A percentile compares a stretch with the other conserved stretches of the same genome.
Conservation (phyloP, 352 stramenopile species). For the Phytophthora uliginosa region DNA sequence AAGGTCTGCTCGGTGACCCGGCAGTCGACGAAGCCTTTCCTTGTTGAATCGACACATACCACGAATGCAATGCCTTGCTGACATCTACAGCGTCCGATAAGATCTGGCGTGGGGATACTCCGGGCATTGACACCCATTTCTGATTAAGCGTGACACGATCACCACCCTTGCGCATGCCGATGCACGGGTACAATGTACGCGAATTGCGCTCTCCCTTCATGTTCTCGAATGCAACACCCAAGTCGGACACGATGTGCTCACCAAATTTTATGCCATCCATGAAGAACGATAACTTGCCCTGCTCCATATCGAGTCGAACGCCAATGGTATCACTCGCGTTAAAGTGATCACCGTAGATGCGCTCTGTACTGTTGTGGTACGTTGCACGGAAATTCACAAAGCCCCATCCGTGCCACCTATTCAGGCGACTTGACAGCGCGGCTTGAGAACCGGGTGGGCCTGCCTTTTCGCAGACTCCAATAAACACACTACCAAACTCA, state of each 20-base stretch:
- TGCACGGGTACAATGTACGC: constrained; percentile 96
- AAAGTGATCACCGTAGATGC: constrained; percentile 92
- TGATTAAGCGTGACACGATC: constrained; percentile 97
- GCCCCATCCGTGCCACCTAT: constrained; percentile 95
- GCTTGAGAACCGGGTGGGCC: constrained; percentile 82
- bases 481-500: constrained; percentile 98
- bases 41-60: constrained; percentile 70
- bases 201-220: constrained; percentile 87
- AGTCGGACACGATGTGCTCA: constrained; percentile 98
- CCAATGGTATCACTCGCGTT: constrained; percentile 98
- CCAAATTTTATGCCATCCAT: constrained; percentile 99
- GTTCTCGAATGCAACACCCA: constrained; percentile 98
- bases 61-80: constrained; percentile 90
- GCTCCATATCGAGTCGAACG: constrained; percentile 99
- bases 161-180: constrained; percentile 96
- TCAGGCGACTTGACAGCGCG: constrained; percentile 79
- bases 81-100: constrained; percentile 92
- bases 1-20: constrained; percentile 14
- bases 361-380: constrained; percentile 93
- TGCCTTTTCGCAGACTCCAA: constrained; percentile 96
- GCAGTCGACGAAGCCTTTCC: constrained; percentile 29
- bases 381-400: constrained; percentile 99
- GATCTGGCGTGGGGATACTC: constrained; percentile 75
- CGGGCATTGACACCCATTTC: constrained; percentile 95
- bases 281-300: constrained; percentile 98